A percentile compares a stretch with the other conserved stretches of the same genome.
These are phyloP conservation scores for Candida silvicultrix DNA, from an alignment of 805 yeast species.

Conservation along the genomic window DNA sequence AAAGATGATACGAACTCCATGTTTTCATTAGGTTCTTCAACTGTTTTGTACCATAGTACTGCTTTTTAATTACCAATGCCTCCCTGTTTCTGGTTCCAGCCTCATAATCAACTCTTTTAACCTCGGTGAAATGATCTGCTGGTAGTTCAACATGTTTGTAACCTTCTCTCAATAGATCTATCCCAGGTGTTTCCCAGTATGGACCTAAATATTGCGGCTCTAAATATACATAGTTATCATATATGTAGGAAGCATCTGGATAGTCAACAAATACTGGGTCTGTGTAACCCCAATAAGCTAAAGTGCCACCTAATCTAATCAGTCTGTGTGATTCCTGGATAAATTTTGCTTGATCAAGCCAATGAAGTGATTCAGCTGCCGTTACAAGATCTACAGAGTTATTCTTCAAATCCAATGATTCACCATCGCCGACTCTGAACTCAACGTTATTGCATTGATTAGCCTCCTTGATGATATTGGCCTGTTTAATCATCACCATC, in stretches of 20 bases:
- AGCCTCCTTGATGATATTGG: conserved; percentile 22
- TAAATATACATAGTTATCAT: conserved; percentile 40
- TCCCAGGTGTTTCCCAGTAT: conserved; percentile 66
- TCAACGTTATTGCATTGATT: conserved; percentile 3
- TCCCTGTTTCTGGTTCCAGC: conserved; percentile 11
- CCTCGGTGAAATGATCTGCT: conserved; percentile 31
- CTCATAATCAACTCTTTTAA: conserved; percentile 24
- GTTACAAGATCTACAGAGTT: conserved; percentile 46
- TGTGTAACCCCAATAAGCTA: conserved; percentile 63
- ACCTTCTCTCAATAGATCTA: conserved; percentile 35
- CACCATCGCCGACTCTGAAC: conserved; percentile 12
- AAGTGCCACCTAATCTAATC: conserved; percentile 51
- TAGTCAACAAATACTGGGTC: conserved; percentile 50
- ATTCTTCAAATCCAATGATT: conserved; percentile 12
- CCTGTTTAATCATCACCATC: conserved; percentile 41
- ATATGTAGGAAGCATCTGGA: conserved; percentile 45
- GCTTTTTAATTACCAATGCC: conserved; percentile 26
- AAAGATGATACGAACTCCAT: conserved; percentile 55
- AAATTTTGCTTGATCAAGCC: conserved; percentile 49
- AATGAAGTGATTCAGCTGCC: conserved; percentile 69
- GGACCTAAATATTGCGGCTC: conserved; percentile 42
- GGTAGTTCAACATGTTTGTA: conserved; percentile 39
- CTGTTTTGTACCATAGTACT: conserved; percentile 15
- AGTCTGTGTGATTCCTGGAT: conserved; percentile 38
- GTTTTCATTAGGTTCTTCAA: conserved; percentile 30